Percentiles rank a stretch among this genome's conserved stretches.
phyloP scores from a whole-genome alignment of 306 rosid genomes.

The Quercus parvula region DNA sequence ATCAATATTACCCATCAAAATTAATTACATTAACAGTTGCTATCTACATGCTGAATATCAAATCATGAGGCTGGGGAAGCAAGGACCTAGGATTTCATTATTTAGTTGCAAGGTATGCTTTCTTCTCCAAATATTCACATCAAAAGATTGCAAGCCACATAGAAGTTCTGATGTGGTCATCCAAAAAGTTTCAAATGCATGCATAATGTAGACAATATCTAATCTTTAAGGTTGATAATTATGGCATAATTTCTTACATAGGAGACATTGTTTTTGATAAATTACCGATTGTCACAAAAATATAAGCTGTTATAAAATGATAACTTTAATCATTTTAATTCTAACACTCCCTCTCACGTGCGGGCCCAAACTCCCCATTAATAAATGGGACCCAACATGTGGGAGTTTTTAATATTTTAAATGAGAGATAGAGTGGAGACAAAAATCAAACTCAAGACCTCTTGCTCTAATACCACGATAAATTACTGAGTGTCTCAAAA shows the following conservation, averaged over 20 bases:
- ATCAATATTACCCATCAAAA: not conserved
- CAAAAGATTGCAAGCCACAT: not conserved
- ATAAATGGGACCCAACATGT: too few species aligned
- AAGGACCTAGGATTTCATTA: too few species aligned
- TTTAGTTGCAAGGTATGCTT: not conserved
- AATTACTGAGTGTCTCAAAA: too few species aligned
- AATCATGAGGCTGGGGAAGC: not conserved
- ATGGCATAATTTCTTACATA: not conserved
- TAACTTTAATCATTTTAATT: too few species aligned
- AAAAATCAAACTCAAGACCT: too few species aligned
- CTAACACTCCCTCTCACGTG: too few species aligned
- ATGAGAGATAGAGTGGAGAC: too few species aligned
- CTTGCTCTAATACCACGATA: too few species aligned
- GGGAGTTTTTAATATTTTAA: too few species aligned
- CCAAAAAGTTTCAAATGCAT: not conserved
- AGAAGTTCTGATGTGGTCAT: not conserved
- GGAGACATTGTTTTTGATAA: not conserved
- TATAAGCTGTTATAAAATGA: too few species aligned
- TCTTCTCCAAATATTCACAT: not conserved
- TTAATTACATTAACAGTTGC: constrained; percentile 2
- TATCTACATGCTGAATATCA: constrained; percentile 8
- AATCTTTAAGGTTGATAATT: not conserved
- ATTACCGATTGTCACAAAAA: too few species aligned
- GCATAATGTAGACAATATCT: not conserved
- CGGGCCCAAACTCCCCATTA: too few species aligned